phyloP scores from a whole-genome alignment of 306 rosid genomes.

The barrel medic (Medicago truncatula) region MtrunA17r5.0-ANR NC_053045.1:34695501-34696000 shows the following conservation, averaged over 20 bases:
- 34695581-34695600: no score
- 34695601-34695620: no score
- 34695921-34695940: conserved; percentile 58
- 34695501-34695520: no score
- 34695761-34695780: conserved; percentile 74
- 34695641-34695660: no score
- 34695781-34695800: conserved; percentile 76
- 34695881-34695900: conserved; percentile 60
- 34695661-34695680: no score
- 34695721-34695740: conserved; percentile 77
- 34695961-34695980: conserved; percentile 82
- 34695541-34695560: no score
- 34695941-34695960: conserved; percentile 81
- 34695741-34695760: conserved; percentile 78
- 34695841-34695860: conserved; percentile 40
- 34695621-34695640: no score
- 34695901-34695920: conserved; percentile 64
- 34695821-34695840: conserved; percentile 62
- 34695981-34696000: conserved; percentile 78
- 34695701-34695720: conserved; percentile 24
- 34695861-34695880: conserved; percentile 64
- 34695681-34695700: neutral
- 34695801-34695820: conserved; percentile 80
- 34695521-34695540: no score
- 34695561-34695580: no score